A percentile compares a stretch with the other conserved stretches of the same genome.
These are phyloP conservation scores for Citrus mangshanensis DNA, from an alignment of 345 rosid genomes.

Conservation along the genomic window DNA sequence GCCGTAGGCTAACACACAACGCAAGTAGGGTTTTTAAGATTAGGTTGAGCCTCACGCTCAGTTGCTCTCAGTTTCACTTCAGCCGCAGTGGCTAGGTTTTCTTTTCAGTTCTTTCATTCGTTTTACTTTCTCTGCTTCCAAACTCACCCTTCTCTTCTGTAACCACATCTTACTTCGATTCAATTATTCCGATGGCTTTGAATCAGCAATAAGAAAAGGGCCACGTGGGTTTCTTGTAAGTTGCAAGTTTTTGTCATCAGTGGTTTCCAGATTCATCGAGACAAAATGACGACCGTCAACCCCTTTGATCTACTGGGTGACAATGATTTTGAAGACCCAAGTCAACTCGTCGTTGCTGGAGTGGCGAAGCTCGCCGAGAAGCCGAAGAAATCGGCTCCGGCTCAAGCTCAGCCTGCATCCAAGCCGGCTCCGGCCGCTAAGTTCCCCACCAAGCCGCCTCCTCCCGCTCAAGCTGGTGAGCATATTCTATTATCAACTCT, in stretches of 20 bases:
- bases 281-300: conserved; percentile 82
- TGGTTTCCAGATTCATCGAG: not conserved
- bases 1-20: conserved; percentile 5
- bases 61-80: conserved; percentile 10
- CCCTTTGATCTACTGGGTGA: conserved; percentile 84
- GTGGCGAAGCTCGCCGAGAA: conserved; percentile 48
- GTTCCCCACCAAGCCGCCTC: conserved; percentile 75
- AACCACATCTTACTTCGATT: not conserved
- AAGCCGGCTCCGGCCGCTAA: conserved; percentile 41
- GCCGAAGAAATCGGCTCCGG: conserved; percentile 51
- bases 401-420: conserved; percentile 38
- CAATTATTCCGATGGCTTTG: conserved; percentile 31
- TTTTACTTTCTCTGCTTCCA: conserved; percentile 1
- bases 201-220: conserved; percentile 22
- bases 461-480: conserved; percentile 85
- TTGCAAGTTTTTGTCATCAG: conserved; percentile 4
- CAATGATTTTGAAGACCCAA: conserved; percentile 81
- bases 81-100: conserved; percentile 64
- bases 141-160: not conserved
- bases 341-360: conserved; percentile 48
- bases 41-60: conserved; percentile 7
- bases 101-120: not conserved
- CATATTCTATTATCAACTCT: not conserved
- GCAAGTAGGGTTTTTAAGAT: conserved; percentile 43
- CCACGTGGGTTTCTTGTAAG: conserved; percentile 1